Conservation (phyloP, 1,139 yeast species). For the Candida neerlandica region DNA sequence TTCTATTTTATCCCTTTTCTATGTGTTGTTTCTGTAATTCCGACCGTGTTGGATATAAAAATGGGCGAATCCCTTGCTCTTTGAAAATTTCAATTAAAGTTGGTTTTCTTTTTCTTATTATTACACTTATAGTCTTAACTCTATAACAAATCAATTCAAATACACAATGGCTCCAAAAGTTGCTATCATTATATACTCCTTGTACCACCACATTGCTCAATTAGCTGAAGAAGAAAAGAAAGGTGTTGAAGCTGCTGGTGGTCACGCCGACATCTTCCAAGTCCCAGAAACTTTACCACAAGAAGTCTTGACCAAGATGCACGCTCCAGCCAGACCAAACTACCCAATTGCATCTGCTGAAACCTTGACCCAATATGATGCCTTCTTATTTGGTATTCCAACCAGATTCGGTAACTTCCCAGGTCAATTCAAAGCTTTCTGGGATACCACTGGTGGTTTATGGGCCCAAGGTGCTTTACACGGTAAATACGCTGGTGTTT, state of each 20-base stretch:
- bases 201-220: constrained; percentile 76
- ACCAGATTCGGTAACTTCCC: constrained; percentile 84
- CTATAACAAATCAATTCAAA: background rate
- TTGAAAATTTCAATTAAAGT: background rate
- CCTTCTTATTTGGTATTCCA: constrained; percentile 78
- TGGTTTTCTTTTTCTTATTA: background rate
- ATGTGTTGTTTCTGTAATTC: background rate
- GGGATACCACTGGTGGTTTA: constrained; percentile 81
- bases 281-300: constrained; percentile 76
- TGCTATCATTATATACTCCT: constrained; percentile 74
- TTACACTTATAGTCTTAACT: background rate
- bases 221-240: constrained; percentile 69
- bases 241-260: constrained; percentile 78
- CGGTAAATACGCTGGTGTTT: constrained; percentile 78
- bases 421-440: constrained; percentile 78
- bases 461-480: constrained; percentile 78
- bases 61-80: background rate
- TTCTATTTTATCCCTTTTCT: background rate
- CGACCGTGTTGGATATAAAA: background rate
- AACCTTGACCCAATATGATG: constrained; percentile 68
- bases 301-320: constrained; percentile 60
- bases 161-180: constrained; percentile 34
- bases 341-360: constrained; percentile 69
- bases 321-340: constrained; percentile 66
- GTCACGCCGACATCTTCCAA: constrained; percentile 70